Base-by-base conservation (phyloP, 2,329 filamentous ascomycete genomes). In the Ilyonectria destructans region DNA sequence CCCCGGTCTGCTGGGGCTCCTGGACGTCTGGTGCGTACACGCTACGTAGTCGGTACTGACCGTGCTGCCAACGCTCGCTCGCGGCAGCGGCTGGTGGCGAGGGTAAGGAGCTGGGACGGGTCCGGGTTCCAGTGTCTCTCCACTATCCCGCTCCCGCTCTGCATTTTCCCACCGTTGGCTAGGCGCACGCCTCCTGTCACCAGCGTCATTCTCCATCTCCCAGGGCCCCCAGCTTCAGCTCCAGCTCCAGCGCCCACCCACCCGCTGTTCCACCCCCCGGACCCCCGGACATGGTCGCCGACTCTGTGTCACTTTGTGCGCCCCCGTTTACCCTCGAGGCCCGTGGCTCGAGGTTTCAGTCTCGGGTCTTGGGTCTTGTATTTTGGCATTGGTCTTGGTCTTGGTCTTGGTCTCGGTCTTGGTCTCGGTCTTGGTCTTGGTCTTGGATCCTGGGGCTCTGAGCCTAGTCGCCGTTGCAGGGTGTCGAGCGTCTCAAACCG, bases 121-220 rank as follows among this genome's bases (percentile, higher is more conserved):
- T 43, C 49, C 33, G 45, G 45, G 10, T 54, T 54, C 51, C 40
- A 21, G 26, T 9, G 33, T 54, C n/a, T 54, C n/a, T 31, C 59
- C 59, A 55, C 55, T 67, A 63, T 63, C 55, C 65, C 59, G 59
- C 54, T 67, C 60, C 65, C 65, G 64, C 58, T 45, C 58, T 54
- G 48, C 65, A 58, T 64, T 49, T 23, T 49, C 52, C 48, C 51
- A 60, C 55, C 60, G 65, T 68, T 67, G 65, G 65, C 65, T 68
- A 68, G 17, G 43, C 4, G 6, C 57, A 68, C 65, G 6, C 65
- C 65, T 51, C 31, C 8, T 17, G n/a, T 46, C 29, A 31, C 23
- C 29, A n/a, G 29, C n/a, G n/a, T n/a, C 35, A 58, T 46, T 21
- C 26, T 46, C 23, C 17, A 19, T 49, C 17, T 63, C 17, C 19